Evolutionary conservation across 2,329 filamentous ascomycete genomes (phyloP).

Genomic region (Phaeoacremonium minimum): DNA sequence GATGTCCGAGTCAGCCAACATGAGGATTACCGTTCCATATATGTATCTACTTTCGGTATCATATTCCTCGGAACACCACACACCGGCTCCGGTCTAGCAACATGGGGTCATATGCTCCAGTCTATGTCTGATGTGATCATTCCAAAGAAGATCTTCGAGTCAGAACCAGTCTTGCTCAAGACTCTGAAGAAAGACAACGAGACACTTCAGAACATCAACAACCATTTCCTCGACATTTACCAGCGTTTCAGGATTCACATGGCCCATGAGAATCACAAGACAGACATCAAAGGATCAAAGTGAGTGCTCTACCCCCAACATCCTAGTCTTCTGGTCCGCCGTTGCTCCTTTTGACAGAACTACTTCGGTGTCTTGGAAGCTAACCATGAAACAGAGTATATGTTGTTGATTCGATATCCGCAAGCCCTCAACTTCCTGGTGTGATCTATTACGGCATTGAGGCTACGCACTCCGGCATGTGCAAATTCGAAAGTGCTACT

Average conservation of each 20-base stretch:
- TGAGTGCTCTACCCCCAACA: too few relatives aligned
- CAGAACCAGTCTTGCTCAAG: slow-evolving; percentile 62
- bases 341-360: too few relatives aligned
- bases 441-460: slow-evolving; percentile 73
- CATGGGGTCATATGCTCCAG: slow-evolving; percentile 65
- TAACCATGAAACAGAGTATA: slow-evolving; percentile 38
- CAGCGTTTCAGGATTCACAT: slow-evolving; percentile 70
- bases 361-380: too few relatives aligned
- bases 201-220: slow-evolving; percentile 70
- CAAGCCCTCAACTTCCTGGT: slow-evolving; percentile 64
- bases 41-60: slow-evolving; percentile 70
- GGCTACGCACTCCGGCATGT: slow-evolving; percentile 67
- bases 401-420: slow-evolving; percentile 67
- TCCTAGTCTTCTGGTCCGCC: too few relatives aligned
- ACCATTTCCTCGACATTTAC: slow-evolving; percentile 67
- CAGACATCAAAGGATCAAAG: slow-evolving; percentile 61
- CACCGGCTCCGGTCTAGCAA: slow-evolving; percentile 62
- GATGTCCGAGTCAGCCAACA: slow-evolving; percentile 55
- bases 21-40: slow-evolving; percentile 64
- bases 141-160: slow-evolving; percentile 62
- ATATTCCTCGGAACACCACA: slow-evolving; percentile 77
- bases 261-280: slow-evolving; percentile 71
- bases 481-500: slow-evolving; percentile 61
- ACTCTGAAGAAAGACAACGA: slow-evolving; percentile 72
- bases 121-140: slow-evolving; percentile 62